Evolutionary conservation across 2,329 filamentous ascomycete species (phyloP).

Genomic region (Colletotrichum shisoi): DNA sequence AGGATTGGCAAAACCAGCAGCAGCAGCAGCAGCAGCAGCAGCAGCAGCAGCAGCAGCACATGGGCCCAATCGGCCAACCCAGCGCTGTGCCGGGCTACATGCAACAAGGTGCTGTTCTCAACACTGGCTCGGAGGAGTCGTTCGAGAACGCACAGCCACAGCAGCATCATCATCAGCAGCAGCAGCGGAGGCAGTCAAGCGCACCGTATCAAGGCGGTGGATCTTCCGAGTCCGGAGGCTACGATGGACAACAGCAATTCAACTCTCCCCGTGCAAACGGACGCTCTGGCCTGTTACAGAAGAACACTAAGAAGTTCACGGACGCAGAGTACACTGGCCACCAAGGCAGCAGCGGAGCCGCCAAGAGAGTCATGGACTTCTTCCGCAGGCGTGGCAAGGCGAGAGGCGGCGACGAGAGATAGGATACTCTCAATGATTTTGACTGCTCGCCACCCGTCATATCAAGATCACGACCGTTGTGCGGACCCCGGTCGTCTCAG

Average conservation of each 20-base stretch:
- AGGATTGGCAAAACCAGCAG: conserved; percentile 44
- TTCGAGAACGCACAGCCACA: conserved; percentile 49
- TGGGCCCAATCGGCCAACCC: conserved; percentile 48
- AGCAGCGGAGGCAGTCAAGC: conserved; percentile 49
- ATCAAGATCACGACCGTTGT: conserved; percentile 27
- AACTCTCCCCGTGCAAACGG: conserved; percentile 43
- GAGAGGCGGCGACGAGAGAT: conserved; percentile 67
- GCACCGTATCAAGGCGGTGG: conserved; percentile 55
- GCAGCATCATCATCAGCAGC: background rate
- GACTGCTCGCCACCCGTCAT: conserved; percentile 27
- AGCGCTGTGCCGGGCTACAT: conserved; percentile 59
- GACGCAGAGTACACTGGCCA: conserved; percentile 78
- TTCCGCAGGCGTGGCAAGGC: conserved; percentile 88
- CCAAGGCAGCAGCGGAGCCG: conserved; percentile 84
- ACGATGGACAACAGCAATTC: conserved; percentile 52
- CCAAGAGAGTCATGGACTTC: conserved; percentile 96
- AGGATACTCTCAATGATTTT: conserved; percentile 31
- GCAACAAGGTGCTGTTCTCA: conserved; percentile 57
- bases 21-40: no score
- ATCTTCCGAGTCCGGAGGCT: conserved; percentile 54
- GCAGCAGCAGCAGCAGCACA: conserved; percentile 55
- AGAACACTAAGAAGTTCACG: conserved; percentile 85
- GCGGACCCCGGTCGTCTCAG: conserved; percentile 33
- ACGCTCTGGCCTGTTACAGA: conserved; percentile 64
- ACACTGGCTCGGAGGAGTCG: conserved; percentile 63